Base-by-base conservation (phyloP, 257 asterid genomes). In the Lantana camara region DNA sequence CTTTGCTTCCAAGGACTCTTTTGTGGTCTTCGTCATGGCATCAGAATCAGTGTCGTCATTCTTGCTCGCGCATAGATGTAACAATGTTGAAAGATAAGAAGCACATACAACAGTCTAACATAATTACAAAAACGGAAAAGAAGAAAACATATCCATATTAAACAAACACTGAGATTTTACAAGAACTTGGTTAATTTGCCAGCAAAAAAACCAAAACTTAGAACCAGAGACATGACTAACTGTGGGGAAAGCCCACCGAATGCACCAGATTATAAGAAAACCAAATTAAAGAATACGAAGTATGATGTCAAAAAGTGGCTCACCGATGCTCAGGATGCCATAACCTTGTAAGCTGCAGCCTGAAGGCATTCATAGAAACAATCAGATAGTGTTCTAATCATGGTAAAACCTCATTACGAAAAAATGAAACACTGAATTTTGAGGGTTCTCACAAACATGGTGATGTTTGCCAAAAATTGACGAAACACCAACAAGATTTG, bases 1-100 rank as follows among this genome's bases (percentile, higher is more conserved):
- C 81, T 85, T 88, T 57, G 89, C 80, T 74, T 88, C 90, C 87
- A 90, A 60, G 11, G 87, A 78, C 71, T 78, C 91, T 76, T 88
- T 95, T 55, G 90, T 83, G 20, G 84, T 96, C 79, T 79, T 83
- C 98, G 88, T 90, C 82, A 73, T 88, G 59, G 93, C 85, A 22
- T 90, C 42, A 45, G 99, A 83, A 76, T 86, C 96, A 55, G 66
- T 67, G 41, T 74, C 90, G 37, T 62, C 83, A 62, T 86, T 76
- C 80, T 98, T 86, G 87, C 68, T 65, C 79, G 79, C 65, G 40
- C 59, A 73, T 55, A 34, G 34, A 24, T 53, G 22, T 20, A 29
- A 50, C 45, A 52, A 3, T 6, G 51, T 60, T n/a, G 63, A 53
- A 57, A 37, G 56, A 11, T 12, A n/a, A n/a, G n/a, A 64, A 21